Evolutionary conservation across 2,329 filamentous ascomycete species (phyloP).

Genomic region (Fusarium liriodendri): DNA sequence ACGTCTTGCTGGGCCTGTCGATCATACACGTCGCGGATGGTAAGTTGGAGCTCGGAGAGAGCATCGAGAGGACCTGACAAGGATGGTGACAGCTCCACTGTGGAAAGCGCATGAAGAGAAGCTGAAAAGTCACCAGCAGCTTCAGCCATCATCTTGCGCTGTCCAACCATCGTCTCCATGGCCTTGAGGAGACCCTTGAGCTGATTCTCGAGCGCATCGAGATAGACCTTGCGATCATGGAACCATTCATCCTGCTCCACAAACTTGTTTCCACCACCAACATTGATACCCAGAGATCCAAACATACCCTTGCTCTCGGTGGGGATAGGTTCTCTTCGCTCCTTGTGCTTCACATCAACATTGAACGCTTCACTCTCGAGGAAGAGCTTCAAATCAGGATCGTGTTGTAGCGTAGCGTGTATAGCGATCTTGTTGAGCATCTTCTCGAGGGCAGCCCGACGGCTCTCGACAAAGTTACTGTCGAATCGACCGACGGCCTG

Average conservation of each 20-base stretch:
- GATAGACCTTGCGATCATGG: slow-evolving; percentile 93
- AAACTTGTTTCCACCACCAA: slow-evolving; percentile 86
- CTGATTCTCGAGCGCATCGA: slow-evolving; percentile 93
- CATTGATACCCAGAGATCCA: slow-evolving; percentile 82
- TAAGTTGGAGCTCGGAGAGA: slow-evolving; percentile 91
- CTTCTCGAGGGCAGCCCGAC: slow-evolving; percentile 90
- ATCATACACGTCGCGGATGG: slow-evolving; percentile 94
- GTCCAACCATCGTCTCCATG: slow-evolving; percentile 90
- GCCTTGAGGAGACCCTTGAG: slow-evolving; percentile 91
- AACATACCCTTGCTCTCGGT: slow-evolving; percentile 95
- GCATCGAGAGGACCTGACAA: slow-evolving; percentile 91
- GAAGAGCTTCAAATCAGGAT: slow-evolving; percentile 94
- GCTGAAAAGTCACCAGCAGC: slow-evolving; percentile 93
- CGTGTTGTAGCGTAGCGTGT: slow-evolving; percentile 91
- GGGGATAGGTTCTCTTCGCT: slow-evolving; percentile 86
- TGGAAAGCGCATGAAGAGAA: slow-evolving; percentile 90
- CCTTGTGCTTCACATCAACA: slow-evolving; percentile 97
- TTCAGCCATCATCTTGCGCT: slow-evolving; percentile 93
- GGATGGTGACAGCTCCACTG: slow-evolving; percentile 89
- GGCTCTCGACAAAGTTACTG: slow-evolving; percentile 93
- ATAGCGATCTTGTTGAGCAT: slow-evolving; percentile 97
- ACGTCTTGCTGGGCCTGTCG: slow-evolving; percentile 97
- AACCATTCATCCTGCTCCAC: slow-evolving; percentile 99
- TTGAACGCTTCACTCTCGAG: slow-evolving; percentile 97
- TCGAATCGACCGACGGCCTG: slow-evolving; percentile 97